Evolutionary conservation across 148 eudicot genomes (phyloP), one percentile per base, ranked within the genome.

Genomic region (Bassia scoparia): DNA sequence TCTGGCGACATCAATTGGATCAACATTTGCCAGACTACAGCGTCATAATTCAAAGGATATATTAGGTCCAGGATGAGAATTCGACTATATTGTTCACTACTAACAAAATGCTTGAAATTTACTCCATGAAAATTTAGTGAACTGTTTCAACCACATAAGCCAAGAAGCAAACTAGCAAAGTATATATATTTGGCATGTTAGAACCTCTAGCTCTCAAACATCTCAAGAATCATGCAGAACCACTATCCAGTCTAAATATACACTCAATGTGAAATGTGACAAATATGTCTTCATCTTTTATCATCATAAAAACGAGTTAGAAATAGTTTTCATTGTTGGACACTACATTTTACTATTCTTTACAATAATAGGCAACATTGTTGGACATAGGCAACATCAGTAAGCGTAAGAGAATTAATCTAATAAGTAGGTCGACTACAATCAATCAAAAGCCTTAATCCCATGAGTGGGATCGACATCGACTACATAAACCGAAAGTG

Each of bases 1-100:
- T 83, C 84, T 88, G 43, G 94, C 99, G 80, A 90, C 88, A 43
- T 95, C 99, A 59, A 95, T 83, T 74, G 99, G 99, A 83, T 95
- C 99, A 44, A 95, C 99, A 83, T 95, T 95, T 68, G 99, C 99
- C 49, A 92, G 88, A 83, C 99, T 95, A 89, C 80, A 85, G 49
- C 70, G 65, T 14, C 71, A 73, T 62, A 48, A 70, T 78, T 38
- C 8, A 35, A 67, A 61, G 12, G 41, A 60, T 44, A 75, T 59
- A 66, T 52, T 50, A 73, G 69, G 0, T 15, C 44, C 46, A 75
- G 72, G 59, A n/a, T n/a, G n/a, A n/a, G n/a, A n/a, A n/a, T n/a
- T n/a, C n/a, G n/a, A n/a, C n/a, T n/a, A n/a, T n/a, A n/a, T n/a
- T n/a, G n/a, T n/a, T n/a, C n/a, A n/a, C n/a, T n/a, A n/a, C n/a